Evolutionary conservation across 306 rosid genomes (phyloP), one percentile per base, ranked within the genome.

Genomic region (Hippophae rhamnoides): DNA sequence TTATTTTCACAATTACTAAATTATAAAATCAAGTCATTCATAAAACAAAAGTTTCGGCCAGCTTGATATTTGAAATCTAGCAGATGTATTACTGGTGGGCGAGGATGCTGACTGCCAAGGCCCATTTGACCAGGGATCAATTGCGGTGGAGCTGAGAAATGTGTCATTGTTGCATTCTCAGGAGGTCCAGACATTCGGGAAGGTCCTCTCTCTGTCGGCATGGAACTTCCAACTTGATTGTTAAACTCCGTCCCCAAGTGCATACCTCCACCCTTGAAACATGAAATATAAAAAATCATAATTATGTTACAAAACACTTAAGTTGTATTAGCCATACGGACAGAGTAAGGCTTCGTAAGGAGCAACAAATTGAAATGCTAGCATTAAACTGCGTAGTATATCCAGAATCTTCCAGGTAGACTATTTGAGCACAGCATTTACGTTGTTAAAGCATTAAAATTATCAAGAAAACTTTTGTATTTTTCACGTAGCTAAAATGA

Each of bases 141-240:
- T 10, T 80, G 59, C 27, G 86, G 76, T 26, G 69, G 88, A 45
- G 82, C 98, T 4, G 93, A 74, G 53, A 74, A 81, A 66, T 83
- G 96, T 60, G 84, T 47, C 23, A 75, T 53, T 57, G 75, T 13
- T 0, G 71, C 60, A 60, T 78, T 83, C 60, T 85, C 96, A 0
- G 83, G 74, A 12, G 71, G 77, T 46, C 85, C 83, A 46, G 95
- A 60, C 78, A 80, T 80, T 92, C 92, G 76, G 51, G 87, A 62
- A 66, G 87, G 74, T 61, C 84, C 92, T 80, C 95, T 78, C 65
- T 86, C 97, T 41, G 69, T 62, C 77, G 78, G 97, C 86, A 77
- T 79, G 46, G 89, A 72, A 73, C 67, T 77, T 79, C 82, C 88
- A 53, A 67, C 73, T 70, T 86, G 95, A 79, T 70, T 81, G 74